Percentiles rank a stretch among this genome's conserved stretches.
phyloP scores from a whole-genome alignment of 2,329 filamentous ascomycete species.

The Didymella segeticola region DNA sequence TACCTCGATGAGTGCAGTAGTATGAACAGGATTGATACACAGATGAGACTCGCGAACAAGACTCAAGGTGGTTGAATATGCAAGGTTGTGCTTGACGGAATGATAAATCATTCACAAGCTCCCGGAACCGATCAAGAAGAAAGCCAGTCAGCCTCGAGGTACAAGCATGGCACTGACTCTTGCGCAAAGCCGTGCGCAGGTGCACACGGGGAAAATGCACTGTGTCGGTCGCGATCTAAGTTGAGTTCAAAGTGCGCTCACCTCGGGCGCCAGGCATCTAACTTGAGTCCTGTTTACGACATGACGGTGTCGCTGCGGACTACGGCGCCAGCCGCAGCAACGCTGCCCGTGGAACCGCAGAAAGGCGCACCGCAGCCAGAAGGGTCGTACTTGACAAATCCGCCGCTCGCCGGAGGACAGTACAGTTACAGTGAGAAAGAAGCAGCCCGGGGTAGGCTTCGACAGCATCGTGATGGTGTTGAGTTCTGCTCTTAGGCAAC shows the following conservation, averaged over 20 bases:
- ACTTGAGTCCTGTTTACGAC: not conserved
- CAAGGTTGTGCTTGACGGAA: not conserved
- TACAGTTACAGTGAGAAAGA: not conserved
- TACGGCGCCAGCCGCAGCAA: not conserved
- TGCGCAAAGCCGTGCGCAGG: no score
- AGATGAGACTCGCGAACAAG: not conserved
- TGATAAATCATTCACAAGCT: not conserved
- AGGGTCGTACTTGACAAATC: not conserved
- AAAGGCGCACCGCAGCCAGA: not conserved
- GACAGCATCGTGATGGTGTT: not conserved
- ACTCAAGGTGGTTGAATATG: not conserved
- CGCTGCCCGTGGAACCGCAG: not conserved
- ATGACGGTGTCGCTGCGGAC: not conserved
- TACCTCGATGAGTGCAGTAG: constrained; percentile 45
- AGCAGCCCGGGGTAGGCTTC: not conserved
- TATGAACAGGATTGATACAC: constrained; percentile 36
- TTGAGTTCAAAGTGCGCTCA: no score
- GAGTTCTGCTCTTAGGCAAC: no score
- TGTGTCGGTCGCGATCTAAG: no score
- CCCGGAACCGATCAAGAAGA: not conserved
- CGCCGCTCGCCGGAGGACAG: not conserved
- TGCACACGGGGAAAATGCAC: no score
- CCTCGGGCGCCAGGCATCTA: not conserved
- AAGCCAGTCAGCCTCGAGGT: not conserved
- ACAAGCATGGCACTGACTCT: no score